Percentiles rank a stretch among this genome's conserved stretches.
These are phyloP conservation scores for Xylaria digitata DNA, from an alignment of 2,329 filamentous ascomycete genomes.

Conservation along the genomic window DNA sequence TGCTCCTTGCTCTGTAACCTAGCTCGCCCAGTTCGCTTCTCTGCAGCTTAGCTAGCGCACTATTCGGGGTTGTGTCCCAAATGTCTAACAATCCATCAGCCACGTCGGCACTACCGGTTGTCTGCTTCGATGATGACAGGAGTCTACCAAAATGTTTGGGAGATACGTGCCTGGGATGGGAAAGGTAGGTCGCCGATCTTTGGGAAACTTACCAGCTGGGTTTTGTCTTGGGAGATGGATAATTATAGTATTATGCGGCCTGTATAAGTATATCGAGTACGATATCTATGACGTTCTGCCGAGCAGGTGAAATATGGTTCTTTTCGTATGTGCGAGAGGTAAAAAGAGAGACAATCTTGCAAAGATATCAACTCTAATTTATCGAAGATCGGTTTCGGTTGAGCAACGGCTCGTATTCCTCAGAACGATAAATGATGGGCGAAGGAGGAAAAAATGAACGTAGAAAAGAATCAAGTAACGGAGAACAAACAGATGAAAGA, in stretches of 20 bases:
- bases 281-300: neutral
- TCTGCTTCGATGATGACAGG: neutral
- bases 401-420: neutral
- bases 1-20: conserved; percentile 13
- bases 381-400: conserved; percentile 4
- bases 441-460: conserved; percentile 1
- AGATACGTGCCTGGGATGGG: neutral
- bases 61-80: conserved; percentile 20
- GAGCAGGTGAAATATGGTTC: neutral
- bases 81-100: conserved; percentile 28
- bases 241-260: neutral
- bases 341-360: conserved; percentile 8
- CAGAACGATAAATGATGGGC: conserved; percentile 1
- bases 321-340: neutral
- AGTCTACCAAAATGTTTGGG: neutral
- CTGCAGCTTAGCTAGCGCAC: conserved; percentile 34
- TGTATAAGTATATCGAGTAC: neutral
- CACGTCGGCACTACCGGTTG: conserved; percentile 13
- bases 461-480: conserved; percentile 2
- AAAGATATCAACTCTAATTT: conserved; percentile 13
- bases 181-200: neutral
- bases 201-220: conserved; percentile 15
- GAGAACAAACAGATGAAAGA: neutral
- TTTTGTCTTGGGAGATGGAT: neutral
- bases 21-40: conserved; percentile 18